phyloP scores from a whole-genome alignment of 108 stramenopile genomes.

The Asterionellopsis glacialis region DNA sequence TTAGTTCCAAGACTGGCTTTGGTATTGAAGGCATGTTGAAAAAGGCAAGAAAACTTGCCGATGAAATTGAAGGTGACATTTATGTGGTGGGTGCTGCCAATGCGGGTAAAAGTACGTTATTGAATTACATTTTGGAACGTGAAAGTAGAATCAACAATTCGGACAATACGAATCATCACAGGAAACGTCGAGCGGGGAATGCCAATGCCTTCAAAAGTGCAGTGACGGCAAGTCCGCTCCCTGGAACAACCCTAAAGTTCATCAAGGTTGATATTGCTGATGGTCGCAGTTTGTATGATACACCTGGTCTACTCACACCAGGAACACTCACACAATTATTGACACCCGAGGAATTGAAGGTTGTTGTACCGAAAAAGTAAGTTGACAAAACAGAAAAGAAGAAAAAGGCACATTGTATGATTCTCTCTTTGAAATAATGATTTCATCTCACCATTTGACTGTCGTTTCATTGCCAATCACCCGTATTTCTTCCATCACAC shows the following conservation, averaged over 20 bases:
- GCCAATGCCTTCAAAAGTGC: slow-evolving; percentile 69
- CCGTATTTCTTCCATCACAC: not conserved
- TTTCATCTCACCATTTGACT: too few species aligned
- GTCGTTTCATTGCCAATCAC: not conserved
- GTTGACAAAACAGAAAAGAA: too few species aligned
- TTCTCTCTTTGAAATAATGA: not conserved
- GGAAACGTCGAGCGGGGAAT: slow-evolving; percentile 65
- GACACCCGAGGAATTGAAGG: slow-evolving; percentile 84
- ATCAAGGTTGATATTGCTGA: slow-evolving; percentile 82
- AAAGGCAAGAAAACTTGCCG: slow-evolving; percentile 65
- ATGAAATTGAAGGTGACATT: slow-evolving; percentile 80
- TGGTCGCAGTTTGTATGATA: slow-evolving; percentile 69
- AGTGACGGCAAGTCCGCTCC: slow-evolving; percentile 78
- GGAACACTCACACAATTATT: slow-evolving; percentile 81
- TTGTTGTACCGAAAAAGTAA: slow-evolving; percentile 87
- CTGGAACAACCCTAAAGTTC: slow-evolving; percentile 86
- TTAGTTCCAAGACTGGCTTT: slow-evolving; percentile 84
- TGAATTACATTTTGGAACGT: slow-evolving; percentile 71
- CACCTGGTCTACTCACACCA: slow-evolving; percentile 83
- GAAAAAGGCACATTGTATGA: too few species aligned
- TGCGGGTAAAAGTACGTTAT: slow-evolving; percentile 84
- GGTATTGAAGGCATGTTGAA: slow-evolving; percentile 71
- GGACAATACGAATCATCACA: slow-evolving; percentile 12
- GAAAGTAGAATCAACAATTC: slow-evolving; percentile 7
- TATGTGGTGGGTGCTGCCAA: slow-evolving; percentile 90